phyloP scores from a whole-genome alignment of 495 filamentous ascomycete species.

The Lasiosphaeria miniovina region DNA sequence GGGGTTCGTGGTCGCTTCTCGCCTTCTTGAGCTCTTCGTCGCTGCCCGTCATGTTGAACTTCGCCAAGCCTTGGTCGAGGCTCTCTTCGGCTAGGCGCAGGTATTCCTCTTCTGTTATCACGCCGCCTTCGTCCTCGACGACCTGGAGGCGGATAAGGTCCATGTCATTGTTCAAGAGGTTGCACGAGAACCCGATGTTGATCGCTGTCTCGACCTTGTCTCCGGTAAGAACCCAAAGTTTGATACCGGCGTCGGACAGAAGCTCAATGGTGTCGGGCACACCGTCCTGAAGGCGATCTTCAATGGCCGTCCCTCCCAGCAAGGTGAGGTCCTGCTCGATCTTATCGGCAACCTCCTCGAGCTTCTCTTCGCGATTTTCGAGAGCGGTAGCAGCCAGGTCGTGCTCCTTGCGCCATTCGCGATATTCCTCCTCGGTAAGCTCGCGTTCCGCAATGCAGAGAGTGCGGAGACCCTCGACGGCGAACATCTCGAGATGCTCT shows the following conservation, averaged over 20 bases:
- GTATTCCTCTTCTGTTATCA: slow-evolving; percentile 35
- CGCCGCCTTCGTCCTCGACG: slow-evolving; percentile 59
- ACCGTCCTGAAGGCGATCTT: slow-evolving; percentile 95
- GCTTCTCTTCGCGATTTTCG: slow-evolving; percentile 85
- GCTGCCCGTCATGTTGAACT: slow-evolving; percentile 78
- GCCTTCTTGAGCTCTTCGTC: slow-evolving; percentile 83
- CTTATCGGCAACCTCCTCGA: slow-evolving; percentile 82
- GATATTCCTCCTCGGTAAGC: slow-evolving; percentile 83
- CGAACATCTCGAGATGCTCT: slow-evolving; percentile 94
- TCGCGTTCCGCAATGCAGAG: slow-evolving; percentile 90
- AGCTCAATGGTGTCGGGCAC: slow-evolving; percentile 95
- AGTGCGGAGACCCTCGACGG: slow-evolving; percentile 90
- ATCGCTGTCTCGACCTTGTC: slow-evolving; percentile 99
- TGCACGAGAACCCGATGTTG: slow-evolving; percentile 99
- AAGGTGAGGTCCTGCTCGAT: slow-evolving; percentile 90
- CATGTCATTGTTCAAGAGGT: slow-evolving; percentile 96
- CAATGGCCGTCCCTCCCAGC: slow-evolving; percentile 94
- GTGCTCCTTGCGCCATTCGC: slow-evolving; percentile 78
- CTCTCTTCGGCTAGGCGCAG: slow-evolving; percentile 60
- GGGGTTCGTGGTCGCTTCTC: slow-evolving; percentile 75
- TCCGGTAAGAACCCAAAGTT: slow-evolving; percentile 98
- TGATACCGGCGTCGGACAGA: slow-evolving; percentile 91
- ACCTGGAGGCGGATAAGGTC: slow-evolving; percentile 91
- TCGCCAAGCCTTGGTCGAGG: slow-evolving; percentile 67
- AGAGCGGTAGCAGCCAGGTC: slow-evolving; percentile 84